These are phyloP conservation scores for Trichoderma endophyticum DNA, from an alignment of 2,329 filamentous ascomycete species.

Conservation along the genomic window DNA sequence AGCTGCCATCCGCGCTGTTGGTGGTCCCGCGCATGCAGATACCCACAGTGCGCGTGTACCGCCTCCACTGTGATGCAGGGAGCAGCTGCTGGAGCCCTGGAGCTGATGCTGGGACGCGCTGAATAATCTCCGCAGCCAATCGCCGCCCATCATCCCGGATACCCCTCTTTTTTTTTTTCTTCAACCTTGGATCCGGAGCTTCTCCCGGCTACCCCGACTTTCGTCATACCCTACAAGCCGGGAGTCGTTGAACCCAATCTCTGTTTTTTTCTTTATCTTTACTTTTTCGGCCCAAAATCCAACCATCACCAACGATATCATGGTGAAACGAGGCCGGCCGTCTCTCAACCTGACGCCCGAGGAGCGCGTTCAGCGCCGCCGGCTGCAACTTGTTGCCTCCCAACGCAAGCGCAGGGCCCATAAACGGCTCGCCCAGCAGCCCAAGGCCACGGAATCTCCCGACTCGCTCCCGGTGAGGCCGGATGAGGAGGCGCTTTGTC, in stretches of 20 bases:
- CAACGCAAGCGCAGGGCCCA: conserved; percentile 13
- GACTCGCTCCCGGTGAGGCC: not conserved
- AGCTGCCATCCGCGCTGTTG: not conserved
- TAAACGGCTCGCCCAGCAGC: not conserved
- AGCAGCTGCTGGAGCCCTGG: not conserved
- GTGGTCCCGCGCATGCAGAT: not conserved
- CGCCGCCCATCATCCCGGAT: not conserved
- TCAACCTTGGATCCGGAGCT: not conserved
- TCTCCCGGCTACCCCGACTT: not conserved
- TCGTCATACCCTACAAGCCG: not conserved
- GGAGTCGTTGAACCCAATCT: not conserved
- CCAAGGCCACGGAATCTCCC: not conserved
- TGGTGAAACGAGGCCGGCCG: conserved; percentile 8
- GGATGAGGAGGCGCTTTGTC: not conserved
- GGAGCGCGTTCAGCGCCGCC: conserved; percentile 8
- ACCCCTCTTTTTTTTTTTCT: not conserved
- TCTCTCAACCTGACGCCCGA: conserved; percentile 13
- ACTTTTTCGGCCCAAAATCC: not conserved
- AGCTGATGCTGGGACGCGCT: not conserved
- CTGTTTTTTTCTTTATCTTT: not conserved
- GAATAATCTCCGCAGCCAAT: conserved; percentile 6
- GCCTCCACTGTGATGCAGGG: not conserved
- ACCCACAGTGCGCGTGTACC: not conserved
- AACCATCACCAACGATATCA: not conserved
- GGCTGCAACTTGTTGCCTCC: conserved; percentile 5